These are phyloP conservation scores for Pistacia vera DNA, from an alignment of 345 rosid genomes.

Conservation along the genomic window DNA sequence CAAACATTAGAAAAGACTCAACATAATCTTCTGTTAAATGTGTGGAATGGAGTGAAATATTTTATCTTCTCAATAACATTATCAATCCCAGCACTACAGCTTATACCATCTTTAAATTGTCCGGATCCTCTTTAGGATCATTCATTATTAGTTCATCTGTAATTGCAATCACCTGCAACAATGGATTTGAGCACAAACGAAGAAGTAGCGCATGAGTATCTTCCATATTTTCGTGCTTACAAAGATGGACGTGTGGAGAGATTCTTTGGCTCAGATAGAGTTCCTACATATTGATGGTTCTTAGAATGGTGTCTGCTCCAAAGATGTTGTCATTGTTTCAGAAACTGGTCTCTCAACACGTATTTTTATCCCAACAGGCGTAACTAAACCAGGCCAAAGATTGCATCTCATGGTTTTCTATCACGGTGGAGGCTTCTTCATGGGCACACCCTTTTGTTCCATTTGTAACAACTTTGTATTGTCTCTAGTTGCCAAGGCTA, in stretches of 20 bases:
- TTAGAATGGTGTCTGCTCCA: slow-evolving; percentile 30
- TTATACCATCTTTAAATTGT: too few species aligned
- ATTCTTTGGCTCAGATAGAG: slow-evolving; percentile 21
- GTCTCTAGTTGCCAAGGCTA: slow-evolving; percentile 25
- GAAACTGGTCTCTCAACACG: slow-evolving; percentile 27
- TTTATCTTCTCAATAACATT: too few species aligned
- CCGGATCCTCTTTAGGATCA: not conserved
- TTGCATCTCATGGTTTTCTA: slow-evolving; percentile 41
- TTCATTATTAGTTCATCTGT: too few species aligned
- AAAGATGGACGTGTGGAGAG: slow-evolving; percentile 39
- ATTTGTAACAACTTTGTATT: slow-evolving; percentile 24
- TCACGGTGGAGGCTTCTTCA: slow-evolving; percentile 42
- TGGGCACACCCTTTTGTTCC: slow-evolving; percentile 28
- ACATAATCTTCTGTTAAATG: too few species aligned
- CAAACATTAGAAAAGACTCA: too few species aligned
- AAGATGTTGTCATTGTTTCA: slow-evolving; percentile 25
- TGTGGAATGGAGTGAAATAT: too few species aligned
- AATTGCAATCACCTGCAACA: not conserved
- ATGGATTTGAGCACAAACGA: not conserved
- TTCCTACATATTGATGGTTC: slow-evolving; percentile 24
- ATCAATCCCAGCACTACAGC: not conserved
- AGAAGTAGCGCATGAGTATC: slow-evolving; percentile 16
- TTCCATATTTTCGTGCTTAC: slow-evolving; percentile 27
- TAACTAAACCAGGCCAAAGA: slow-evolving; percentile 4
- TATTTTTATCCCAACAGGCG: slow-evolving; percentile 31